Evolutionary conservation across 257 asterid species (phyloP).

Genomic region (Nicotiana tomentosiformis): DNA sequence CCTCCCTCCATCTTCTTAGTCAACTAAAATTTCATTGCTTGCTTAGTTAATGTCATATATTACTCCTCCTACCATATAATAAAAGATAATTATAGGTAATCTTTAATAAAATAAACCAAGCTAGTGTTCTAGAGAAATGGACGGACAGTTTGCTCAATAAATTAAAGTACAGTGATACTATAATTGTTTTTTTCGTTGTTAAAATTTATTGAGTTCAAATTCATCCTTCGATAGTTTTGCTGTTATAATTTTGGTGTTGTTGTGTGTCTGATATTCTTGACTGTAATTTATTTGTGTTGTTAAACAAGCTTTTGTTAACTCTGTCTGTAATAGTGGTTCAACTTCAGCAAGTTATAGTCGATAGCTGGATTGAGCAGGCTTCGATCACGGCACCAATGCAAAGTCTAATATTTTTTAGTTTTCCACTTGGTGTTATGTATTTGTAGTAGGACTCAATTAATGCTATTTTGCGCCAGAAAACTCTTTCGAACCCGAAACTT

Average conservation of each 20-base stretch:
- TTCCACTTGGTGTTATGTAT: no score
- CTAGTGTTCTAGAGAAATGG: no score
- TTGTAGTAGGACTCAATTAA: no score
- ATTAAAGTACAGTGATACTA: no score
- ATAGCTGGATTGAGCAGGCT: background rate
- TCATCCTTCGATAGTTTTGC: no score
- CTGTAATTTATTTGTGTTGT: background rate
- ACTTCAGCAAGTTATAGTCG: background rate
- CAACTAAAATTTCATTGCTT: background rate
- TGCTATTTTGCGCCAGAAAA: no score
- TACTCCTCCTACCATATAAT: background rate
- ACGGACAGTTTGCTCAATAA: no score
- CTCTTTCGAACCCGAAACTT: no score
- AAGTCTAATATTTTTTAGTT: background rate
- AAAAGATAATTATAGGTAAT: no score
- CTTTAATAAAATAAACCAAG: no score
- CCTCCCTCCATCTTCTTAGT: slow-evolving; percentile 4
- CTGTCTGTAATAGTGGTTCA: background rate
- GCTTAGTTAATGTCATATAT: slow-evolving; percentile 20
- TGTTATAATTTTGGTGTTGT: background rate
- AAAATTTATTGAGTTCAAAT: no score
- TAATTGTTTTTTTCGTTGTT: no score
- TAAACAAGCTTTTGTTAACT: background rate
- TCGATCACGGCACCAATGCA: background rate
- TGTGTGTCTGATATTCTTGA: background rate